Evolutionary conservation across 768 basidiomycete genomes (phyloP), one percentile per base, ranked within the genome.

Genomic region (Tricholoma bakamatsutake): DNA sequence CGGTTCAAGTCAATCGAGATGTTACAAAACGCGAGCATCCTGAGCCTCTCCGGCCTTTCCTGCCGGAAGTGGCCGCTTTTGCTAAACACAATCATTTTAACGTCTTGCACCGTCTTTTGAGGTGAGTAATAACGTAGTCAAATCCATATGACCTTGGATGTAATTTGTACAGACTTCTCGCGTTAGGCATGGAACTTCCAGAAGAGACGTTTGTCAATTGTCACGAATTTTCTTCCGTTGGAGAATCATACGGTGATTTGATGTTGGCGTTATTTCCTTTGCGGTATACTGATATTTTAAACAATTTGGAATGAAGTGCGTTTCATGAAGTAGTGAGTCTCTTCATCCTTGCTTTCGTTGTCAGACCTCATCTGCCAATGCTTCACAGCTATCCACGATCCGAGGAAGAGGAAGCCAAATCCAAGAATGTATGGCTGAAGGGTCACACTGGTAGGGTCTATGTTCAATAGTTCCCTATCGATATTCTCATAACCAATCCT

Each of bases 361-460:
- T 3, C 21, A 24, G 21, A 24, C 21, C 21, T 24, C 21, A 24
- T 24, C 21, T 24, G 21, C 21, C 21, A 24, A 24, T 24, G 21
- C 21, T 24, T 24, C 37, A 13, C 40, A 79, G 77, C 60, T 74
- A 70, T 57, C 76, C 75, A 4, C 73, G 76, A 24, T 64, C 71
- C 1, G 61, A 67, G 31, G 76, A 76, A 10, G 77, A 79, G 6
- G 79, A 80, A 58, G 40, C 52, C 24, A 71, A 71, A 42, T 65
- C 75, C 0, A 76, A 75, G 28, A 69, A 77, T 51, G 75, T 80
- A 4, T 80, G 78, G 78, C 62, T 80, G 21, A 80, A 80, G 58
- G 79, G 79, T 1, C 79, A 79, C 51, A 76, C 74, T 15, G 78
- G 78, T 73, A 24, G 39, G n/a, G 37, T 15, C 15, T 24, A 24